Conservation (phyloP, 2,329 filamentous ascomycete genomes). For the Calcarisporium arbuscula region DNA sequence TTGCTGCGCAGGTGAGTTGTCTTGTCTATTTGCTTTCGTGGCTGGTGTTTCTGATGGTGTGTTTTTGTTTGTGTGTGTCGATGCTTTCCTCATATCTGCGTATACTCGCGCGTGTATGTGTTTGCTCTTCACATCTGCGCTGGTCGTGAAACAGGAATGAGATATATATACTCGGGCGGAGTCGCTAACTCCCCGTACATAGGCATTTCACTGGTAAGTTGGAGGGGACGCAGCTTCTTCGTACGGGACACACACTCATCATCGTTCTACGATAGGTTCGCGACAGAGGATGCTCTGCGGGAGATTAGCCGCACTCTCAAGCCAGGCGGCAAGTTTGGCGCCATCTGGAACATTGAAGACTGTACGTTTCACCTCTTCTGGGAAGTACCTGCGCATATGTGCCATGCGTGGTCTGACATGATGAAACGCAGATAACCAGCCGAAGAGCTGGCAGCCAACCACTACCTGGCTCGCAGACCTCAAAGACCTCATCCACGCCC, state of each 20-base stretch:
- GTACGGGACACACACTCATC: too few species aligned
- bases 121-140: too few species aligned
- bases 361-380: slow-evolving; percentile 40
- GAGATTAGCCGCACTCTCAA: slow-evolving; percentile 63
- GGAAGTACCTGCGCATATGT: too few species aligned
- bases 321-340: slow-evolving; percentile 52
- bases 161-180: too few species aligned
- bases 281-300: slow-evolving; percentile 51
- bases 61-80: too few species aligned
- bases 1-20: slow-evolving; percentile 59
- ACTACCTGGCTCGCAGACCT: slow-evolving; percentile 57
- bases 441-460: slow-evolving; percentile 45
- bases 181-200: too few species aligned
- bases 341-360: slow-evolving; percentile 71
- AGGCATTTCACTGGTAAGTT: slow-evolving; percentile 52
- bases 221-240: too few species aligned
- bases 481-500: slow-evolving; percentile 50
- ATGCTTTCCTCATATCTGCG: too few species aligned
- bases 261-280: slow-evolving; percentile 48
- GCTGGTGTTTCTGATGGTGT: too few species aligned
- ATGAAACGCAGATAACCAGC: slow-evolving; percentile 61
- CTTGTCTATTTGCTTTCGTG: too few species aligned
- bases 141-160: too few species aligned
- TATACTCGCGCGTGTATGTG: too few species aligned
- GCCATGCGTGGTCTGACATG: not conserved